phyloP scores from a whole-genome alignment of 2,329 filamentous ascomycete genomes.

The Thermoascus crustaceus region DNA sequence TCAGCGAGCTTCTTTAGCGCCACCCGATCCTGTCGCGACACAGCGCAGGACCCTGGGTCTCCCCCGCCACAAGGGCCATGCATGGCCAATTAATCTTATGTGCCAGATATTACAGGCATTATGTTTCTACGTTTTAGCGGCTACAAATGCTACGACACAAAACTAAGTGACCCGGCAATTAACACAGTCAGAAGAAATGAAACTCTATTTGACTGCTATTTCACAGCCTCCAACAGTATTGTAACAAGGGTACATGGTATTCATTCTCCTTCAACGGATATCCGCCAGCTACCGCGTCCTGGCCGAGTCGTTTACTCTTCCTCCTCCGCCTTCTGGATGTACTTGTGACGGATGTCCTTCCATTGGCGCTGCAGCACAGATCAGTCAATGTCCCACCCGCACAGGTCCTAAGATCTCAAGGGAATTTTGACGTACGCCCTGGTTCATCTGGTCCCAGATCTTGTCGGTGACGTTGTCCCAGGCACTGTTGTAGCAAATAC shows the following conservation, averaged over 20 bases:
- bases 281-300: not conserved
- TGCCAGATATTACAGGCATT: not conserved
- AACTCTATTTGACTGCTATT: conserved; percentile 1
- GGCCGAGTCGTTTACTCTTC: conserved; percentile 25
- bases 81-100: not conserved
- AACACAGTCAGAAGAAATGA: not conserved
- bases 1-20: conserved; percentile 1
- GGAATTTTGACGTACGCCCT: conserved; percentile 60
- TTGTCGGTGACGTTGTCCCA: conserved; percentile 77
- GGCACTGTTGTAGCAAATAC: conserved; percentile 47
- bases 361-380: conserved; percentile 71
- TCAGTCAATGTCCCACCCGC: conserved; percentile 14
- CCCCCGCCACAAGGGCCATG: not conserved
- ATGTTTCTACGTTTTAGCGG: too few species aligned
- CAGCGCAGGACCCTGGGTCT: not conserved
- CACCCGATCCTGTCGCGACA: not conserved
- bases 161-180: not conserved
- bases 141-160: too few species aligned
- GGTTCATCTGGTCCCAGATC: conserved; percentile 86
- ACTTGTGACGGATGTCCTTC: conserved; percentile 96
- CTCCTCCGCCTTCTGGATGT: conserved; percentile 65
- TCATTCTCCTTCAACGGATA: not conserved
- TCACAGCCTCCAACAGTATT: not conserved
- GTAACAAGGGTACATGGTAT: not conserved
- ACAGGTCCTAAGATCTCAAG: too few species aligned